Percentiles rank a stretch among this genome's conserved stretches.
These are phyloP conservation scores for Trametes villosa DNA, from an alignment of 768 basidiomycete genomes.

Conservation along the genomic window DNA sequence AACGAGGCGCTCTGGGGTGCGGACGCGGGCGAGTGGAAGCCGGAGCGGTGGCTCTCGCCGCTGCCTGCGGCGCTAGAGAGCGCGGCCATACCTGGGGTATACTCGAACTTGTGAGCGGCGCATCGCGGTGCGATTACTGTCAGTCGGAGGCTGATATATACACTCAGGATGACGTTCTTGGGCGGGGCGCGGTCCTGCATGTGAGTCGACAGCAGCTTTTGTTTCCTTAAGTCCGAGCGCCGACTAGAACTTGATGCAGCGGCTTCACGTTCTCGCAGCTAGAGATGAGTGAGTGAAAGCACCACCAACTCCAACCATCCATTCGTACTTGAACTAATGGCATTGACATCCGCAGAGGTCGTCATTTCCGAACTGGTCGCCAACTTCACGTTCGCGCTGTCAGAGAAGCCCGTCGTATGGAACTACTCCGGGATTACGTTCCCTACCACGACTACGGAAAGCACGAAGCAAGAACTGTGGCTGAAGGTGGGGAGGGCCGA, in stretches of 20 bases:
- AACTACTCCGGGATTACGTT: conserved; percentile 3
- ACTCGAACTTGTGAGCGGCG: conserved; percentile 27
- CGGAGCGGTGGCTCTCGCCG: conserved; percentile 61
- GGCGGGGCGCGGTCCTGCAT: conserved; percentile 8
- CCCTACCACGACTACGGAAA: background rate
- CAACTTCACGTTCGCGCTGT: conserved; percentile 7
- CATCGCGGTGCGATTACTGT: conserved; percentile 3
- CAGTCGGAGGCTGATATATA: conserved; percentile 8
- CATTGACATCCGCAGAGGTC: conserved; percentile 1
- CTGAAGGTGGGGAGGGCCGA: background rate
- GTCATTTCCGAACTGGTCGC: conserved; percentile 4
- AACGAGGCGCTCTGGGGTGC: conserved; percentile 64
- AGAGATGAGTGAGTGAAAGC: conserved; percentile 9
- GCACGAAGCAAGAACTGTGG: background rate
- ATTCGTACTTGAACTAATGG: background rate
- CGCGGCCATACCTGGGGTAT: conserved; percentile 29
- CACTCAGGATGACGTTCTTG: conserved; percentile 5
- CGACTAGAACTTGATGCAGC: background rate
- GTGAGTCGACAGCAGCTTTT: background rate
- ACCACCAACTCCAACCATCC: background rate
- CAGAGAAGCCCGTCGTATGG: conserved; percentile 9
- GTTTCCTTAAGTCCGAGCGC: background rate
- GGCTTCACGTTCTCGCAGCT: conserved; percentile 10
- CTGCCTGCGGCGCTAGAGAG: conserved; percentile 24
- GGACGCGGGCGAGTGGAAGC: conserved; percentile 60